Evolutionary conservation across 805 yeast species (phyloP), one percentile per base, ranked within the genome.

Genomic region (Suhomyces sp.): DNA sequence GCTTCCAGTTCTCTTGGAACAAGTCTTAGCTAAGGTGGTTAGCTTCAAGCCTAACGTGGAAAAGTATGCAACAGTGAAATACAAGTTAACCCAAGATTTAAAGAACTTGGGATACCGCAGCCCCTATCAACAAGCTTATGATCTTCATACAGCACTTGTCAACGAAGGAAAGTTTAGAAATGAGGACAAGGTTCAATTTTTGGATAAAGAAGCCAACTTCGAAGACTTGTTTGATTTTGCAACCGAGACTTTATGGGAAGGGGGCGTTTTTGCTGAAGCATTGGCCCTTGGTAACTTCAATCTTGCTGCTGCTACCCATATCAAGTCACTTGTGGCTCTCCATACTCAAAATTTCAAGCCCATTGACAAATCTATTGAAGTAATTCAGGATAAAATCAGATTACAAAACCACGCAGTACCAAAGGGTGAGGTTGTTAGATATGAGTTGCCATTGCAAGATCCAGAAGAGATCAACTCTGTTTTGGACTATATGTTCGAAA

Each of bases 391-490:
- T 12, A 19, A 24, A 2, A 45, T 56, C 17, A 47, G 48, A 15
- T 45, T 62, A 28, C 51, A 72, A 48, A 69, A 76, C 19, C 63
- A 59, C 42, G 48, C 65, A 25, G 47, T 80, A 15, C 68, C 76
- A 11, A 38, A 51, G 5, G 62, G 61, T 5, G 55, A 63, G 18
- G 53, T 58, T 1, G 66, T 57, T 39, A 69, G 79, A 44, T 81
- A 58, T 44, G 79, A 79, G 35, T 58, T 67, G 18, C 39, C 48
- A 1, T 60, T 83, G 32, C 76, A 71, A 28, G 96, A 90, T 56
- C 65, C 72, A 3, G 65, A 79, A 36, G 87, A 91, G 54, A 72
- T 83, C 39, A 91, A 91, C 53, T 83, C 95, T 0, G 85, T 95
- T 57, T 77, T 88, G 47, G 95, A 86, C 47, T 78, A 86, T 50